Conservation (phyloP, 2,329 filamentous ascomycete species). For the Ophiosphaerella narmari region DNA sequence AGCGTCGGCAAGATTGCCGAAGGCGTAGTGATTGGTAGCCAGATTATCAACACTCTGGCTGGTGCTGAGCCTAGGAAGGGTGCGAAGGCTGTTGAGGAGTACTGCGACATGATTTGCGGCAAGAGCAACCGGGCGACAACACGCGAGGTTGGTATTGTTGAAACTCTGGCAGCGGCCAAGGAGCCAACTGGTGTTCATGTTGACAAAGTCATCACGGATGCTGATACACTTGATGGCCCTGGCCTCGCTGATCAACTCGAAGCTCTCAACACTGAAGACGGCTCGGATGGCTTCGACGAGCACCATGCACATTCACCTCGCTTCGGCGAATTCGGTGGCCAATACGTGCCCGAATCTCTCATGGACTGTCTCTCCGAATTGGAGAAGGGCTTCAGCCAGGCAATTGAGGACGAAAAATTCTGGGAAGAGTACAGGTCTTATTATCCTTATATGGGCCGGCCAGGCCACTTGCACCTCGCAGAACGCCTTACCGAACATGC, state of each 20-base stretch:
- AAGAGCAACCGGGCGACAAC: slow-evolving; percentile 59
- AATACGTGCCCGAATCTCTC: slow-evolving; percentile 95
- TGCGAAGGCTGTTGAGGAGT: slow-evolving; percentile 78
- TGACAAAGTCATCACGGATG: slow-evolving; percentile 68
- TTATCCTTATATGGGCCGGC: slow-evolving; percentile 96
- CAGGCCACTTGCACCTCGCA: slow-evolving; percentile 87
- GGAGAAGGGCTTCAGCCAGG: slow-evolving; percentile 86
- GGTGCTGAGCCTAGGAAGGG: slow-evolving; percentile 69
- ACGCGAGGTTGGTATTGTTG: slow-evolving; percentile 71
- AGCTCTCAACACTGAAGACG: slow-evolving; percentile 69
- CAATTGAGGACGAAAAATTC: slow-evolving; percentile 85
- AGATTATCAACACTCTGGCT: slow-evolving; percentile 83
- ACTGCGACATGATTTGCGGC: slow-evolving; percentile 75
- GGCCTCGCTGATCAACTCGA: slow-evolving; percentile 83
- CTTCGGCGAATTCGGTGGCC: slow-evolving; percentile 94
- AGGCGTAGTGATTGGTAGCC: slow-evolving; percentile 94
- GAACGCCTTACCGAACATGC: slow-evolving; percentile 86
- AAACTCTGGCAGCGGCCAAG: slow-evolving; percentile 66
- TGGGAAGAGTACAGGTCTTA: slow-evolving; percentile 97
- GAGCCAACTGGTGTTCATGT: slow-evolving; percentile 69
- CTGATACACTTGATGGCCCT: slow-evolving; percentile 60
- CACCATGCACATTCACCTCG: slow-evolving; percentile 72
- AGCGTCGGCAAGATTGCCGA: slow-evolving; percentile 84
- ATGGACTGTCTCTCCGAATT: slow-evolving; percentile 96
- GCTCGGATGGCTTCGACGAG: slow-evolving; percentile 35